Evolutionary conservation across 768 basidiomycete species (phyloP).

Genomic region (Chalciporus sphaerocephalus): DNA sequence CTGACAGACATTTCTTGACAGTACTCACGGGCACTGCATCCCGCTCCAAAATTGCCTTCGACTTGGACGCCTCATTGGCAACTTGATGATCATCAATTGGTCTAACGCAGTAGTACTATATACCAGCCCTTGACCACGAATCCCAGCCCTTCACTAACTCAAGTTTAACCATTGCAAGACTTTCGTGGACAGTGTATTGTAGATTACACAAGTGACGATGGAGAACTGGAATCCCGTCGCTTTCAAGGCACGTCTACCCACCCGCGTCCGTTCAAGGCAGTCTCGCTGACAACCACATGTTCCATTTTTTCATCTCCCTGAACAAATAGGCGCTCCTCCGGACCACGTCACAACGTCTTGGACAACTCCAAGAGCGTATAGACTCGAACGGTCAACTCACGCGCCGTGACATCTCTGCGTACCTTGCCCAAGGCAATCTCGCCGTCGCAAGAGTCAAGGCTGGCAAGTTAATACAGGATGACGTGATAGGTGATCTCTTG

Average conservation of each 20-base stretch:
- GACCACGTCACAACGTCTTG: slow-evolving; percentile 58
- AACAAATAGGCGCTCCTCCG: slow-evolving; percentile 54
- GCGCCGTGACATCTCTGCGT: slow-evolving; percentile 62
- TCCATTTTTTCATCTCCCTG: background rate
- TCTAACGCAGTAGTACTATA: background rate
- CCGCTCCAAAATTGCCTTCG: background rate
- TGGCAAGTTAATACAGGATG: slow-evolving; percentile 60
- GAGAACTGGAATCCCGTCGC: slow-evolving; percentile 28
- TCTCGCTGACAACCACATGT: background rate
- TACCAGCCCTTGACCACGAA: background rate
- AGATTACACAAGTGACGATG: slow-evolving; percentile 13
- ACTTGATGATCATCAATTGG: background rate
- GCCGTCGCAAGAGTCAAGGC: slow-evolving; percentile 69
- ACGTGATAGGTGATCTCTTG: slow-evolving; percentile 56
- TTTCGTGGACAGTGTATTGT: background rate
- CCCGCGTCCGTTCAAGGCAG: background rate
- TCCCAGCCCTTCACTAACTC: too few species aligned
- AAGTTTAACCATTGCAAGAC: background rate
- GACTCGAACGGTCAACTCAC: slow-evolving; percentile 61
- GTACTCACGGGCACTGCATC: background rate
- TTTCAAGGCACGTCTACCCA: slow-evolving; percentile 25
- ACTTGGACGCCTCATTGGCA: too few species aligned
- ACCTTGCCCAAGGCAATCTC: slow-evolving; percentile 58
- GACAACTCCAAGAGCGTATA: slow-evolving; percentile 65
- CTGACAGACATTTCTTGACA: too few species aligned